Percentiles rank a stretch among this genome's conserved stretches.
phyloP scores from a whole-genome alignment of 1,284 basidiomycete genomes.

The Paramarasmius palmivorus region DNA sequence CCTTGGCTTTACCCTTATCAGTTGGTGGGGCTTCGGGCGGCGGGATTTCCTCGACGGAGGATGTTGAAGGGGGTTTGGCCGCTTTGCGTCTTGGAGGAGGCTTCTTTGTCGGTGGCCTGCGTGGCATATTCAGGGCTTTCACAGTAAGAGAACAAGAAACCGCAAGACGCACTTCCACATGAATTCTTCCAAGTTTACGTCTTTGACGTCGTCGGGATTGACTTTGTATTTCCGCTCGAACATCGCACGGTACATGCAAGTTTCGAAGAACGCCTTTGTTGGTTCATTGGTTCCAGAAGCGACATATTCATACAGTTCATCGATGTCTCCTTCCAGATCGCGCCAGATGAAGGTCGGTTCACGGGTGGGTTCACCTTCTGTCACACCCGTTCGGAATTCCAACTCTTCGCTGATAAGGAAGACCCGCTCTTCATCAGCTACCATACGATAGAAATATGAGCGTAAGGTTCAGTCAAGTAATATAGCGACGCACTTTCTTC shows the following conservation, averaged over 20 bases:
- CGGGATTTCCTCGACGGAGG: conserved; percentile 12
- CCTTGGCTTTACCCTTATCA: conserved; percentile 13
- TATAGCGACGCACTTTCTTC: conserved; percentile 78
- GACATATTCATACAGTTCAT: conserved; percentile 84
- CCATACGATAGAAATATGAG: conserved; percentile 2
- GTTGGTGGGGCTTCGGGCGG: not conserved
- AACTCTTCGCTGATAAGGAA: conserved; percentile 92
- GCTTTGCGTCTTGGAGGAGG: conserved; percentile 20
- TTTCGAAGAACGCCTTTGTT: conserved; percentile 86
- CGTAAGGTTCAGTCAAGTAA: not conserved
- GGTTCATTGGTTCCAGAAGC: conserved; percentile 80
- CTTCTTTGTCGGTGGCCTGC: conserved; percentile 39
- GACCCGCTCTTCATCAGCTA: conserved; percentile 88
- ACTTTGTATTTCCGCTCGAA: conserved; percentile 86
- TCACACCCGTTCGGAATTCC: conserved; percentile 75
- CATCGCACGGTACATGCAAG: conserved; percentile 92
- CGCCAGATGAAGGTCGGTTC: conserved; percentile 87
- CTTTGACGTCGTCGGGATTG: conserved; percentile 69
- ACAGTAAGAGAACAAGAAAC: too few species aligned
- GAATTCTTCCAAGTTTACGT: conserved; percentile 74
- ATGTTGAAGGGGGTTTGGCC: conserved; percentile 19
- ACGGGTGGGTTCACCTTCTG: conserved; percentile 82
- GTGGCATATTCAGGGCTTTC: too few species aligned
- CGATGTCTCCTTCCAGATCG: conserved; percentile 81
- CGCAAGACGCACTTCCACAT: conserved; percentile 65